Evolutionary conservation across 1,284 basidiomycete species (phyloP), one percentile per base, ranked within the genome.

Genomic region (Anthracocystis setariae): DNA sequence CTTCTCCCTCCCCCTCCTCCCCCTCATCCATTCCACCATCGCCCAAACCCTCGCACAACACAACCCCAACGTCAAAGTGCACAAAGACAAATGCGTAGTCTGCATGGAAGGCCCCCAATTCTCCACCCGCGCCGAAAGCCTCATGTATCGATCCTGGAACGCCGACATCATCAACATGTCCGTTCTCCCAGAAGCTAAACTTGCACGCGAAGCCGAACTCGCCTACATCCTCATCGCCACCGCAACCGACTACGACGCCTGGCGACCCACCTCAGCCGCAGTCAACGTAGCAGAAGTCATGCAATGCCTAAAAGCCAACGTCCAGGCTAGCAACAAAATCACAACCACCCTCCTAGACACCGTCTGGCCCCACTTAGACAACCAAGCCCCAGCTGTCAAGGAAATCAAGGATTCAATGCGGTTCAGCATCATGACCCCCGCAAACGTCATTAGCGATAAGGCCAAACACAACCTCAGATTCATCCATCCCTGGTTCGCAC

Each of bases 31-130:
- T 25, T 21, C 38, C 23, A 67, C 55, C 18, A 73, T 78, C 8
- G 57, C 57, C 8, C 39, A 74, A 15, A 73, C 73, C 7, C 58
- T 81, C 2, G 35, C 32, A 0, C 5, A 63, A 17, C 58, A 71
- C 43, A 39, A 46, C 2, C 67, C 73, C 3, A 25, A 51, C 10
- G 77, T 81, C 25, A 66, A 69, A 18, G 74, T 80, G 23, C 92
- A 94, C 83, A 89, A 87, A 18, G 89, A 88, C 44, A 94, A 92
- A 86, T 91, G 89, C 10, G 89, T 96, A 54, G 90, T 98, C 40
- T 95, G 93, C 83, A 98, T 98, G 94, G 95, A 98, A 82, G 95
- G 95, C 3, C 93, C 92, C 24, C 91, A 93, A 85, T 95, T 92
- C 84, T 85, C 92, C 53, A 98, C 95, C 5, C 87, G 95, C 35